Percentiles rank a stretch among this genome's conserved stretches.
These are phyloP conservation scores for Dissophora globulifera DNA, from an alignment of 192 early-diverging fungal genomes.

Conservation along the genomic window DNA sequence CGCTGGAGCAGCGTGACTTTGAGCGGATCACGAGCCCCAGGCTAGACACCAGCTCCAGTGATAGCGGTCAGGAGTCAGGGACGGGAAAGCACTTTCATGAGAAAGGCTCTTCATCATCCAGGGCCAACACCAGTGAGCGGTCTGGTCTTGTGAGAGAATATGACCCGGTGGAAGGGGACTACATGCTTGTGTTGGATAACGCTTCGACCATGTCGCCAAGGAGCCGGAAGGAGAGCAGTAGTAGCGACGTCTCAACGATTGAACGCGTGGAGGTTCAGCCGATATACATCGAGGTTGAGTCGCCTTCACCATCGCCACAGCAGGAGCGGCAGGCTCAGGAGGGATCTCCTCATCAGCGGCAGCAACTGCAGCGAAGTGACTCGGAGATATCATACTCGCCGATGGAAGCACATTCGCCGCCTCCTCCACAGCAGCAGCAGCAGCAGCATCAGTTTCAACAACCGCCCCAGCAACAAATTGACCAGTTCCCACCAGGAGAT, in stretches of 20 bases:
- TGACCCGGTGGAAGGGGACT: slow-evolving; percentile 48
- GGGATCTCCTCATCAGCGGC: too few species aligned
- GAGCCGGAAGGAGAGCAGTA: slow-evolving; percentile 11
- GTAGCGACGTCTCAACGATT: slow-evolving; percentile 6
- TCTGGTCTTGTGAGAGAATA: slow-evolving; percentile 32
- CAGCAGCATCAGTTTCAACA: too few species aligned
- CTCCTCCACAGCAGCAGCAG: neutral
- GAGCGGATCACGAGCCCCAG: slow-evolving; percentile 16
- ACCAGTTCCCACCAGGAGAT: too few species aligned
- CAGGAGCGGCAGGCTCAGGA: too few species aligned
- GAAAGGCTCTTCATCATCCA: neutral
- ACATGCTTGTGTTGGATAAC: slow-evolving; percentile 36
- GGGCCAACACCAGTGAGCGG: slow-evolving; percentile 2
- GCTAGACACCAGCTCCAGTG: neutral
- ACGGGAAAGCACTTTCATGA: slow-evolving; percentile 1
- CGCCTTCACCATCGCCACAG: neutral
- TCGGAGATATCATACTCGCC: too few species aligned
- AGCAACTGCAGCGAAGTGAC: too few species aligned
- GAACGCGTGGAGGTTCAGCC: neutral
- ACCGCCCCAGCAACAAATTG: too few species aligned
- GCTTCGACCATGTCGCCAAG: slow-evolving; percentile 13
- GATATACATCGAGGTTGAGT: neutral
- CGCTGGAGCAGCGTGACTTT: slow-evolving; percentile 33
- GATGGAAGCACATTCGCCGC: too few species aligned
- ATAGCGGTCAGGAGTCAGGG: slow-evolving; percentile 3